phyloP scores from a whole-genome alignment of 768 basidiomycete species.

The Macrocybe gigantea region DNA sequence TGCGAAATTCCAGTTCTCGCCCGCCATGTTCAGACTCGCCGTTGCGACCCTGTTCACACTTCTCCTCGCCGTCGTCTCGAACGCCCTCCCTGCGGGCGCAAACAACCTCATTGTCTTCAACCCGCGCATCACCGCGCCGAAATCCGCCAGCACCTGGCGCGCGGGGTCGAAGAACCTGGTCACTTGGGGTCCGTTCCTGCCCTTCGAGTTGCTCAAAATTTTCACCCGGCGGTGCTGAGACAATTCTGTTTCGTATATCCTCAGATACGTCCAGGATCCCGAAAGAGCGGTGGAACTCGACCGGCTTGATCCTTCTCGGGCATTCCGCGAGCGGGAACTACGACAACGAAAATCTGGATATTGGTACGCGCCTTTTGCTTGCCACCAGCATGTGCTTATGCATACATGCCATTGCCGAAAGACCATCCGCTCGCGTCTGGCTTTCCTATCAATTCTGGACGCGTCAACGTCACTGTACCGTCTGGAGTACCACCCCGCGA shows the following conservation, averaged over 20 bases:
- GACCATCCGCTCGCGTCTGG: conserved; percentile 36
- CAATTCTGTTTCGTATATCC: background rate
- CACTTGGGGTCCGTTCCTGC: conserved; percentile 27
- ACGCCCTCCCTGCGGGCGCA: conserved; percentile 14
- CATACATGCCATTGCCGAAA: conserved; percentile 8
- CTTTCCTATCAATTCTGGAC: conserved; percentile 34
- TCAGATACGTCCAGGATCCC: conserved; percentile 34
- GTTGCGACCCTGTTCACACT: conserved; percentile 14
- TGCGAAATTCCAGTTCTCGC: no score
- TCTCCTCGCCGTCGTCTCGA: conserved; percentile 18
- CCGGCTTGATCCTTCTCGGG: conserved; percentile 43
- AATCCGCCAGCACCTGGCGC: conserved; percentile 26
- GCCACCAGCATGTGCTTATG: background rate
- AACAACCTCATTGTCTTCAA: conserved; percentile 28
- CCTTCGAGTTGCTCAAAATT: background rate
- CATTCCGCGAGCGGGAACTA: conserved; percentile 23
- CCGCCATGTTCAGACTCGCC: no score
- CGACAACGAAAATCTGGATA: conserved; percentile 38
- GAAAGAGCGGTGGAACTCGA: conserved; percentile 21
- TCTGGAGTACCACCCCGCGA: conserved; percentile 22
- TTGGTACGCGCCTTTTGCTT: conserved; percentile 26
- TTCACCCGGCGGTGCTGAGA: background rate
- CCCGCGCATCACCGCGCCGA: conserved; percentile 37
- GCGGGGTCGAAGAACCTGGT: conserved; percentile 30
- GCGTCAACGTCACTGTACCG: conserved; percentile 33